Evolutionary conservation across 1,139 yeast genomes (phyloP).

Genomic region (Scheffersomyces insectosa): DNA sequence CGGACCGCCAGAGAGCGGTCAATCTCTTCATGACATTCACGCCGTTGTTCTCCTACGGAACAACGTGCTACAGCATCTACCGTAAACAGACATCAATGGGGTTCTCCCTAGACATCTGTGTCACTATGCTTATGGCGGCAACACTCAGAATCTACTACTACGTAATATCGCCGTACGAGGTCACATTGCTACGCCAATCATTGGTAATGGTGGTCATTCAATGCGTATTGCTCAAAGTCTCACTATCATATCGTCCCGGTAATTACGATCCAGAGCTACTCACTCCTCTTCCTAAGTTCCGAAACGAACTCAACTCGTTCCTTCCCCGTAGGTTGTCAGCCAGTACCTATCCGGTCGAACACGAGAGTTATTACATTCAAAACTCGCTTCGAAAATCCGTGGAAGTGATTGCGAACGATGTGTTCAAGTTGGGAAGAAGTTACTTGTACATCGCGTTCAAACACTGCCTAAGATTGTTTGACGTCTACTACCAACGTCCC

Average conservation of each 20-base stretch:
- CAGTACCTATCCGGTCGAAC: conserved; percentile 10
- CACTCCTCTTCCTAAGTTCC: conserved; percentile 32
- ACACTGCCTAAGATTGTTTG: conserved; percentile 58
- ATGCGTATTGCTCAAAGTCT: conserved; percentile 57
- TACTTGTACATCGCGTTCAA: conserved; percentile 16
- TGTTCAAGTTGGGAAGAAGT: conserved; percentile 18
- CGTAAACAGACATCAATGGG: conserved; percentile 68
- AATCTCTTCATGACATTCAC: conserved; percentile 62
- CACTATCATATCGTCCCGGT: conserved; percentile 58
- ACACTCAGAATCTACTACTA: conserved; percentile 75
- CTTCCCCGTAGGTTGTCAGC: conserved; percentile 16
- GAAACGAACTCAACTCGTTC: conserved; percentile 26
- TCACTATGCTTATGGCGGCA: conserved; percentile 82
- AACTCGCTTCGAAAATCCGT: conserved; percentile 7
- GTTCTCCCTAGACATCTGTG: conserved; percentile 85
- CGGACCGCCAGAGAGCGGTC: conserved; percentile 43
- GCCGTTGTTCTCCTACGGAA: conserved; percentile 83
- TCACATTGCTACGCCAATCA: conserved; percentile 72
- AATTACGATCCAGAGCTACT: conserved; percentile 43
- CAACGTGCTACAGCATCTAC: conserved; percentile 72
- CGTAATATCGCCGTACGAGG: conserved; percentile 76
- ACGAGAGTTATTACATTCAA: conserved; percentile 11
- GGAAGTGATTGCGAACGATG: conserved; percentile 20
- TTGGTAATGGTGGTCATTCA: conserved; percentile 79
- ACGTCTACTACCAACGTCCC: conserved; percentile 68